Base-by-base conservation (phyloP, 116 monocot genomes). In the Zostera marina region DNA sequence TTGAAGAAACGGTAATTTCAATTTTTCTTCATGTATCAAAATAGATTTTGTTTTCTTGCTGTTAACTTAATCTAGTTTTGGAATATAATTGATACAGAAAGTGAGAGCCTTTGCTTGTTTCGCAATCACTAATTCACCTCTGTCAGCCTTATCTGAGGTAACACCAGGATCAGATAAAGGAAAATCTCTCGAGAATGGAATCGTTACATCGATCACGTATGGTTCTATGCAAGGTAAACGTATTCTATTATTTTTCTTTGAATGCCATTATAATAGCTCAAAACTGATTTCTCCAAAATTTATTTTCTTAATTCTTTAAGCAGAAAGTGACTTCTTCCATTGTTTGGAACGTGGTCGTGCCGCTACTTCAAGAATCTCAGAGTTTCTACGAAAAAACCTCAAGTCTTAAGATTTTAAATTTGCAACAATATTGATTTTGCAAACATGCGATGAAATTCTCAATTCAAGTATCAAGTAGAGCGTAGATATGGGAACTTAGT, bases 171-270 rank as follows among this genome's bases (percentile, higher is more conserved):
- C 32, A 39, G 10, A 70, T 16, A n/a, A 56, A 71, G 42, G 76
- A 77, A 55, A 76, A 82, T 22, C 74, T 78, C 13, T 82, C 47
- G 85, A 88, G 58, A 75, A 80, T 47, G 85, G 96, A 64, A 70
- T 96, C 22, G 80, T 96, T 57, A 85, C 96, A 43, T 96, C 77
- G 46, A 54, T 80, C 51, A 82, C 80, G 21, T 70, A 76, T 72
- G 96, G 96, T 32, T 56, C 61, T 8, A 85, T 96, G 80, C 70
- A 80, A 67, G 85, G 96, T 93, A 73, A 0, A 25, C 12, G 14
- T 25, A 54, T 25, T 11, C 5, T 14, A 25, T 54, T 19, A 26
- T 25, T 11, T 5, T 23, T 3, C 23, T 24, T 26, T 54, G 32
- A 32, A 0, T 0, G 32, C 32, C 32, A 32, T 32, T 32, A 32